Conservation (phyloP, 371 early-diverging fungal genomes). For the Hamiltosporidium tvaerminnensis region DNA sequence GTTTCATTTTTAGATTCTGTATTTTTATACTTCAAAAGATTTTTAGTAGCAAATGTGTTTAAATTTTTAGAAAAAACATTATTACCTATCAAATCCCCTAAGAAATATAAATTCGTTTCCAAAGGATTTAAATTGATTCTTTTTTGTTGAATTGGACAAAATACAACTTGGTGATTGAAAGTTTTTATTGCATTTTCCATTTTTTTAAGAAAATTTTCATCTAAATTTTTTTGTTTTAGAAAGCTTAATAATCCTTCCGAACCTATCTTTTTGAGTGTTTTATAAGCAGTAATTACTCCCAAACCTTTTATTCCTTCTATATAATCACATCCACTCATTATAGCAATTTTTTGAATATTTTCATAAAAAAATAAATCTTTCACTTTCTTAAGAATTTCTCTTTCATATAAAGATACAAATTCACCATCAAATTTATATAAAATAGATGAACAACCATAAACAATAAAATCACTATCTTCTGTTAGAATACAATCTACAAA, state of each 20-base stretch:
- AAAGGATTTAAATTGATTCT: neutral
- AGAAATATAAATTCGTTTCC: no score
- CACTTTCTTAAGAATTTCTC: conserved; percentile 23
- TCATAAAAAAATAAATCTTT: conserved; percentile 22
- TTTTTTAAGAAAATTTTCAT: conserved; percentile 26
- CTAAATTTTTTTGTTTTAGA: conserved; percentile 13
- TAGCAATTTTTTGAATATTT: conserved; percentile 69
- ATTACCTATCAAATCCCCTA: no score
- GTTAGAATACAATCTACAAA: conserved; percentile 67
- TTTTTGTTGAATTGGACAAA: conserved; percentile 29
- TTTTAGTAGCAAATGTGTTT: no score
- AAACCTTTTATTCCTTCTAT: conserved; percentile 64
- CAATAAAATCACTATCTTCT: conserved; percentile 85
- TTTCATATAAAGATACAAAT: conserved; percentile 31
- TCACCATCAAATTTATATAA: conserved; percentile 45
- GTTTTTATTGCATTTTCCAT: conserved; percentile 37
- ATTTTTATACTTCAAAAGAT: no score
- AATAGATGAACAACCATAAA: conserved; percentile 63
- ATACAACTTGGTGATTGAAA: conserved; percentile 50
- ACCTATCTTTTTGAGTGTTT: conserved; percentile 53
- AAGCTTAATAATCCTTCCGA: conserved; percentile 26
- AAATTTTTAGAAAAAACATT: no score
- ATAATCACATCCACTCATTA: conserved; percentile 88
- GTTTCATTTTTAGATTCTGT: no score
- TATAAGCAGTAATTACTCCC: conserved; percentile 67